Conservation (phyloP, 352 stramenopile species). For the Globisporangium acanthophoron region DNA sequence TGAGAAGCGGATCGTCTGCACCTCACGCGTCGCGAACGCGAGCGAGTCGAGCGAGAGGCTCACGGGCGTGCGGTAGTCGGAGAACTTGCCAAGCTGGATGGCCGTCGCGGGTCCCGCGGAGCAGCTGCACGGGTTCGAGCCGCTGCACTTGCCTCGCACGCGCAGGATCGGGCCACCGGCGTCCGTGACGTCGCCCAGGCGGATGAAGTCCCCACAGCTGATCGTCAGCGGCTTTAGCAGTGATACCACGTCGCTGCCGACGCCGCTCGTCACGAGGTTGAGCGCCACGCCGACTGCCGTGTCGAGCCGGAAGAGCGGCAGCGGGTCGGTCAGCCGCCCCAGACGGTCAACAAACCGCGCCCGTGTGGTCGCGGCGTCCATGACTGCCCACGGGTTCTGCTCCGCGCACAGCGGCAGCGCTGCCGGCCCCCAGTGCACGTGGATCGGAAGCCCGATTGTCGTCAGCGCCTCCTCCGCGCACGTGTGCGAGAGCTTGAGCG, state of each 20-base stretch:
- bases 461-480: slow-evolving; percentile 23
- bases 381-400: slow-evolving; percentile 39
- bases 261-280: slow-evolving; percentile 24
- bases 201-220: slow-evolving; percentile 62
- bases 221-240: slow-evolving; percentile 30
- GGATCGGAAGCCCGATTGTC: slow-evolving; percentile 19
- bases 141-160: slow-evolving; percentile 56
- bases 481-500: slow-evolving; percentile 26
- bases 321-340: slow-evolving; percentile 27
- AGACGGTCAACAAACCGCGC: slow-evolving; percentile 23
- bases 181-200: slow-evolving; percentile 36
- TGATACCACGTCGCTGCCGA: slow-evolving; percentile 27
- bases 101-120: slow-evolving; percentile 8
- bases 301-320: slow-evolving; percentile 57
- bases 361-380: slow-evolving; percentile 22
- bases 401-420: slow-evolving; percentile 55
- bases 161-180: slow-evolving; percentile 36
- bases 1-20: slow-evolving; percentile 58
- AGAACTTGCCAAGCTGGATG: slow-evolving; percentile 41
- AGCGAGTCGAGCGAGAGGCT: slow-evolving; percentile 44
- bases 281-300: slow-evolving; percentile 35
- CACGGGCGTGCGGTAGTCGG: slow-evolving; percentile 29
- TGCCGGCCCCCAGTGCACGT: slow-evolving; percentile 60
- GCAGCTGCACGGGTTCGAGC: slow-evolving; percentile 39
- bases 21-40: slow-evolving; percentile 44